These are phyloP conservation scores for Leishmania amazonensis DNA, from an alignment of 208 protist genomes.

Conservation along the genomic window DNA sequence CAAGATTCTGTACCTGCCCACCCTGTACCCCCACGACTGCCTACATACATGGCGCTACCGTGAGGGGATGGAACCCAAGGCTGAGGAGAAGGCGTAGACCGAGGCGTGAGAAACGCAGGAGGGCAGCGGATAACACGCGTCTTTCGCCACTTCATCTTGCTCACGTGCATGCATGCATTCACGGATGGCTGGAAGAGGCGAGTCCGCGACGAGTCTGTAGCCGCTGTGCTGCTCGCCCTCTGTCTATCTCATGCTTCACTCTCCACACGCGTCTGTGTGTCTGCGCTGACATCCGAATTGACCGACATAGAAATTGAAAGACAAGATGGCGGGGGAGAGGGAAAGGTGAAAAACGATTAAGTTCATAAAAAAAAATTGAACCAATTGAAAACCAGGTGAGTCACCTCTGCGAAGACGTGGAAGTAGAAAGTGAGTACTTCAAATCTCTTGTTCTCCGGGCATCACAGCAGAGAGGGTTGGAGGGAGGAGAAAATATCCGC, in stretches of 20 bases:
- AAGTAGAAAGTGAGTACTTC: neutral
- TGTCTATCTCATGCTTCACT: too few relatives aligned
- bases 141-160: neutral
- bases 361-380: neutral
- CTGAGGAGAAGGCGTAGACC: conserved; percentile 18
- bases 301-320: too few relatives aligned
- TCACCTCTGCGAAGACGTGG: neutral
- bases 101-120: neutral
- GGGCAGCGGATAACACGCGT: neutral
- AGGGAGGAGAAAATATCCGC: too few relatives aligned
- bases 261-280: neutral
- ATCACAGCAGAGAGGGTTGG: neutral
- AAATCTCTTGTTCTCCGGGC: neutral
- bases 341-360: neutral
- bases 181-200: neutral
- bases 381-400: neutral
- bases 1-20: conserved; percentile 92
- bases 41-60: conserved; percentile 71
- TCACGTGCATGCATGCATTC: neutral
- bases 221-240: neutral
- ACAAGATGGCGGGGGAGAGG: neutral
- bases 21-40: conserved; percentile 92
- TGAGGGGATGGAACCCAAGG: conserved; percentile 36
- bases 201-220: neutral
- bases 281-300: neutral